These are phyloP conservation scores for Volvariella volvacea DNA, from an alignment of 1,284 basidiomycete species.

Conservation along the genomic window DNA sequence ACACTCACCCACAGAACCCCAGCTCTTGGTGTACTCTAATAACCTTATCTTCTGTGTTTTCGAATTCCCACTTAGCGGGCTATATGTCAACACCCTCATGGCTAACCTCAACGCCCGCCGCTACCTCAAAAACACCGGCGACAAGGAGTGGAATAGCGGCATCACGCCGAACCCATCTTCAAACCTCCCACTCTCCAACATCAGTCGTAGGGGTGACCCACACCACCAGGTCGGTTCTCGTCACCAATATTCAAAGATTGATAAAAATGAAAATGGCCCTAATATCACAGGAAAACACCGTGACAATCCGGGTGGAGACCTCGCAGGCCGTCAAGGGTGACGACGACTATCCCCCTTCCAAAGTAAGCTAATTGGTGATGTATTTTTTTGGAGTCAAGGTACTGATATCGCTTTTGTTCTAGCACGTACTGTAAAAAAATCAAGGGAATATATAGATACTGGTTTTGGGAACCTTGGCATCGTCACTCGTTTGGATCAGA, in stretches of 20 bases:
- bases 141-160: background rate
- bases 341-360: background rate
- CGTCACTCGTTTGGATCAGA: too few relatives aligned
- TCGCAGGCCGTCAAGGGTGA: background rate
- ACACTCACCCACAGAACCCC: too few relatives aligned
- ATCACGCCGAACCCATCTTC: background rate
- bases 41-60: background rate
- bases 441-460: too few relatives aligned
- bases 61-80: background rate
- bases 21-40: background rate
- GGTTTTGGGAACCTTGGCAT: too few relatives aligned
- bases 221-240: too few relatives aligned
- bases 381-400: too few relatives aligned
- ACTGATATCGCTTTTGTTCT: too few relatives aligned
- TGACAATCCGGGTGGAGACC: background rate
- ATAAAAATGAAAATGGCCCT: too few relatives aligned
- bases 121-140: background rate
- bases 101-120: constrained; percentile 1
- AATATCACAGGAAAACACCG: background rate
- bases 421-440: too few relatives aligned
- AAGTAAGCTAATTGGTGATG: too few relatives aligned
- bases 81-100: background rate
- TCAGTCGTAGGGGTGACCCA: too few relatives aligned
- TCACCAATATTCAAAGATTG: too few relatives aligned
- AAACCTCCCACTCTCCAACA: background rate